Conservation (phyloP, 148 eudicot species). For the Arctostaphylos glauca region DNA sequence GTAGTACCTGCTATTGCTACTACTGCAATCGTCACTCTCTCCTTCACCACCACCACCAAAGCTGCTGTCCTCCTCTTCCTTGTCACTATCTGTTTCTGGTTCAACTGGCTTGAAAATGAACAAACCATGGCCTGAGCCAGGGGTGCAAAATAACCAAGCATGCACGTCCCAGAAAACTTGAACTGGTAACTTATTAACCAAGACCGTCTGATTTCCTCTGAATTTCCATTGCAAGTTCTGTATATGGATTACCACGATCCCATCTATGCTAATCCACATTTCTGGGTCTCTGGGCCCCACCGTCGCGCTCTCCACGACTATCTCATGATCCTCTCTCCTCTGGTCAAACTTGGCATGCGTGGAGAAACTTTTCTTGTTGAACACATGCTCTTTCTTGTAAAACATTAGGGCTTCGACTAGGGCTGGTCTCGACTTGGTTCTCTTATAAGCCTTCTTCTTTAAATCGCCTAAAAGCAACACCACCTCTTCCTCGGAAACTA, state of each 20-base stretch:
- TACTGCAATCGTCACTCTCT: slow-evolving; percentile 41
- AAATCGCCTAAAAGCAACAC: slow-evolving; percentile 68
- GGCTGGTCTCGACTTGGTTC: slow-evolving; percentile 64
- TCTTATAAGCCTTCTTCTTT: slow-evolving; percentile 70
- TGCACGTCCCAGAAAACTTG: slow-evolving; percentile 91
- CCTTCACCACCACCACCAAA: slow-evolving; percentile 37
- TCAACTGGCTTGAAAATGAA: slow-evolving; percentile 74
- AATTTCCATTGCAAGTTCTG: slow-evolving; percentile 88
- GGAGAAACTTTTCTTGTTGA: slow-evolving; percentile 46
- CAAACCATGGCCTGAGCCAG: slow-evolving; percentile 60
- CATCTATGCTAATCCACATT: slow-evolving; percentile 60
- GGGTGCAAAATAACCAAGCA: slow-evolving; percentile 61
- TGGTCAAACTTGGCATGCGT: slow-evolving; percentile 44
- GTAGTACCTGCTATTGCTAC: slow-evolving; percentile 44
- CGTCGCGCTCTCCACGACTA: slow-evolving; percentile 49
- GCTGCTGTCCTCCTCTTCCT: slow-evolving; percentile 41
- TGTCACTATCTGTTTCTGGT: slow-evolving; percentile 34
- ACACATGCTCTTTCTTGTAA: slow-evolving; percentile 63
- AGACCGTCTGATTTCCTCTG: slow-evolving; percentile 71
- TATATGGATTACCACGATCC: slow-evolving; percentile 41
- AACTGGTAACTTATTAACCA: slow-evolving; percentile 58
- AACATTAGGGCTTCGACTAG: slow-evolving; percentile 53
- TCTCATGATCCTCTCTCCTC: slow-evolving; percentile 37
- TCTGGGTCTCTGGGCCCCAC: slow-evolving; percentile 41
- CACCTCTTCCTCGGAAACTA: slow-evolving; percentile 77